Base-by-base conservation (phyloP, 2,329 filamentous ascomycete genomes). In the Fusarium camptoceras region DNA sequence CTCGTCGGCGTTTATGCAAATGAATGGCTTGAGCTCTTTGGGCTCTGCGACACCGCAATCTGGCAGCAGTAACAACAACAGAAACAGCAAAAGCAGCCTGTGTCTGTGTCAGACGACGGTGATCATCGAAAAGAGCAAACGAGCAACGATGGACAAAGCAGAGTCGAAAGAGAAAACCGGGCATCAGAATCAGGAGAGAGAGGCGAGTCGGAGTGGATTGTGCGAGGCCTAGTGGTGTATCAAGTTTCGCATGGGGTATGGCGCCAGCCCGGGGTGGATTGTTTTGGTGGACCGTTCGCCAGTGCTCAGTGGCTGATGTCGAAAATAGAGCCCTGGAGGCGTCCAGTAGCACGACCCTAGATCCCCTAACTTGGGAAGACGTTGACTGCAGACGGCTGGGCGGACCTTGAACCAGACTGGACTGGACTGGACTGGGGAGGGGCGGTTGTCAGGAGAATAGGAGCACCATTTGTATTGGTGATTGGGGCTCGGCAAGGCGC, bases 81-180 rank as follows among this genome's bases (percentile, higher is more conserved):
- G 75, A 77, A 62, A 78, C 75, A 76, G 77, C 79, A 71, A 75
- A 76, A 62, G 80, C 78, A 77, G 81, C 81, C 79, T 80, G 75
- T 57, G 73, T 67, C 68, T 76, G 79, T 64, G 79, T 80, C 70
- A 83, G 75, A 68, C 80, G 80, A 70, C 78, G 78, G 64, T 81
- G 78, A 70, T 85, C 81, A 79, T 84, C 75, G 69, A 83, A 78
- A 75, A 85, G 78, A 77, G 80, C 74, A 78, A 78, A 79, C 73
- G 82, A 82, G 75, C 79, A 83, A 74, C 82, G 80, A 77, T 83
- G 81, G 72, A 81, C 77, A 75, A 82, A 81, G 76, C 84, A 86
- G 70, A 84, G 78, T 76, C 80, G 79, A 62, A 85, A 75, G 66
- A 85, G 80, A 75, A 81, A 82, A 74, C 78, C 79, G 75, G 81